A percentile compares a stretch with the other conserved stretches of the same genome.
phyloP scores from a whole-genome alignment of 1,284 basidiomycete species.

The Pascua guehoae region DNA sequence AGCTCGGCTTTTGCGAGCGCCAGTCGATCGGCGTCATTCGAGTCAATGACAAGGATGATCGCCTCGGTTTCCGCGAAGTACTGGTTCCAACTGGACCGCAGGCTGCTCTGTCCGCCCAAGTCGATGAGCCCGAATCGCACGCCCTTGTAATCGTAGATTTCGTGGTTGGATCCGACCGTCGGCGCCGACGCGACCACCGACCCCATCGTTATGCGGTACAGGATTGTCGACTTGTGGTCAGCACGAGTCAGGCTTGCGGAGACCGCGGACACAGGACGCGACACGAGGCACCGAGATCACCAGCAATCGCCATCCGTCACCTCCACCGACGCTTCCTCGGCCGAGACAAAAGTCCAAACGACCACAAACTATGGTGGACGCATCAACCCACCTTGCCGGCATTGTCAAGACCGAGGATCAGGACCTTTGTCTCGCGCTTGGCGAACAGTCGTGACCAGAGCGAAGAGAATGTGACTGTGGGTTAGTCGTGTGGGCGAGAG shows the following conservation, averaged over 20 bases:
- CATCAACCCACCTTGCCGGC: slow-evolving; percentile 51
- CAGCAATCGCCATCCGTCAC: not conserved
- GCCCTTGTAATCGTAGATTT: slow-evolving; percentile 54
- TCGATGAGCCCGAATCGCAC: slow-evolving; percentile 53
- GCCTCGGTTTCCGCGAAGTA: slow-evolving; percentile 51
- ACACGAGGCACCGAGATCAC: not conserved
- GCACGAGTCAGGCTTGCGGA: not conserved
- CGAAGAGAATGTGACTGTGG: slow-evolving; percentile 44
- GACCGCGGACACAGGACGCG: not conserved
- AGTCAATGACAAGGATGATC: slow-evolving; percentile 55
- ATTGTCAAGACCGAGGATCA: slow-evolving; percentile 52
- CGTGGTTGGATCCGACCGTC: slow-evolving; percentile 52
- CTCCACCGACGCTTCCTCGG: too few species aligned
- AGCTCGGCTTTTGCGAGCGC: slow-evolving; percentile 51
- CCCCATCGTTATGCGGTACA: slow-evolving; percentile 55
- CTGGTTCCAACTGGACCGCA: slow-evolving; percentile 49
- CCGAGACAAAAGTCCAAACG: too few species aligned
- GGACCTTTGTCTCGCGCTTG: slow-evolving; percentile 52
- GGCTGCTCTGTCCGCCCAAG: slow-evolving; percentile 52
- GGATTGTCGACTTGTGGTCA: slow-evolving; percentile 45
- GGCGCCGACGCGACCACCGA: slow-evolving; percentile 54
- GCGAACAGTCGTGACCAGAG: slow-evolving; percentile 53
- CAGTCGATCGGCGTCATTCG: slow-evolving; percentile 52
- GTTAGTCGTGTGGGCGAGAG: not conserved
- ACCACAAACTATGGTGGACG: too few species aligned